Base-by-base conservation (phyloP, 208 protist species). In the Herpetomonas samuelpessoai region DNA sequence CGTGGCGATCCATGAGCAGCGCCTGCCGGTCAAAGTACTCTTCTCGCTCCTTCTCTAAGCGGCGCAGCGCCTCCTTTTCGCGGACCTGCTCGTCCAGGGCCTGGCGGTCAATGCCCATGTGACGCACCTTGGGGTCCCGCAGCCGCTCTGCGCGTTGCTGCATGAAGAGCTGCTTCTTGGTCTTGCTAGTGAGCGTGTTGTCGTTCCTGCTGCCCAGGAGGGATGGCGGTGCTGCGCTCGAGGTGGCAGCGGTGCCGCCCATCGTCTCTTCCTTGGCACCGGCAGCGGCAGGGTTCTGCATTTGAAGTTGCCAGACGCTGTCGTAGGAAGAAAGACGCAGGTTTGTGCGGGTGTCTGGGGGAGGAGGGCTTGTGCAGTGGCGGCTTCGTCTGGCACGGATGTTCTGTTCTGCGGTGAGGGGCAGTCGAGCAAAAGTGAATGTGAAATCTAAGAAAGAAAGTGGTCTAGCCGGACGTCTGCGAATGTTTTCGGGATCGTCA, bases 21-120 rank as follows among this genome's bases (percentile, higher is more conserved):
- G 81, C 78, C 71, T 96, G 88, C 0, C 82, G 69, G 55, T 96
- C 94, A 52, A 84, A 96, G 73, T 81, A 96, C 22, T 83, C 79
- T 41, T 97, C 79, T 10, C 92, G 70, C 55, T 96, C 87, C 61
- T 92, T 79, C 58, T 97, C 91, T 3, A 95, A 62, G 19, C 63
- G 74, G 6, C 83, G 74, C 30, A 95, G 67, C 18, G 79, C 55
- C 46, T 96, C 83, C 72, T 93, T 97, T 59, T 97, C 91, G 24
- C 83, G 75, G 46, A 97, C 85, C 79, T 97, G 94, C 53, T 83
- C 84, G 55, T 97, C 87, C 28, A 97, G 66, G 14, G 86, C 91
- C 59, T 91, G 71, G 44, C 83, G 83, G 59, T 97, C 94, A 46
- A 97, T 91, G 45, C 94, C 94, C 81, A 97, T 97, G 26, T 91